phyloP scores from a whole-genome alignment of 371 early-diverging fungal species.

The Nematocida sp. region DNA sequence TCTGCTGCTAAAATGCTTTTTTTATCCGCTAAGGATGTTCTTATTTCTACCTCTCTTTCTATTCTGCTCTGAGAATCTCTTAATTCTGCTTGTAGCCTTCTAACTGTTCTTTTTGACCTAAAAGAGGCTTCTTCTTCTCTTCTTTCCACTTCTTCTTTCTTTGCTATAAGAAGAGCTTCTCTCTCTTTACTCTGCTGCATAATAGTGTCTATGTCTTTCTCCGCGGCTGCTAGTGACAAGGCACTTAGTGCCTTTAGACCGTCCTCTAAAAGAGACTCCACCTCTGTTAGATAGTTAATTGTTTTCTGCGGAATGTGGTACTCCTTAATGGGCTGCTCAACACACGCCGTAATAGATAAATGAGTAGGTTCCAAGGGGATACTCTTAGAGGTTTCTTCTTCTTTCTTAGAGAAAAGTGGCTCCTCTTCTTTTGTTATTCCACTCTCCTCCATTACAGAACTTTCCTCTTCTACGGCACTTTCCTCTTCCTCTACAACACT shows the following conservation, averaged over 20 bases:
- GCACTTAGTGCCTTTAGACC: too few relatives aligned
- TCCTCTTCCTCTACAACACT: neutral
- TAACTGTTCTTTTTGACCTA: neutral
- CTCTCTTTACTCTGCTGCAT: neutral
- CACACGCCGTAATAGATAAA: too few relatives aligned
- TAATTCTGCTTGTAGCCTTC: conserved; percentile 37
- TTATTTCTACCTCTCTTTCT: conserved; percentile 31
- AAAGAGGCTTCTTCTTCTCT: conserved; percentile 14
- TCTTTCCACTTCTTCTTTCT: conserved; percentile 1
- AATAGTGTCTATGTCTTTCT: neutral
- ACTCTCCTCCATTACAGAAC: neutral
- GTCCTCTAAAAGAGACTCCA: too few relatives aligned
- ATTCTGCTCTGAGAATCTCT: conserved; percentile 21
- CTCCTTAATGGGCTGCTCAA: too few relatives aligned
- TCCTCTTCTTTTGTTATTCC: conserved; percentile 2
- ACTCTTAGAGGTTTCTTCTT: too few relatives aligned
- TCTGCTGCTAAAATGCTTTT: conserved; percentile 8
- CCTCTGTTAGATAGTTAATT: too few relatives aligned
- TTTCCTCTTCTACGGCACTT: neutral
- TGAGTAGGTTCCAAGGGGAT: too few relatives aligned
- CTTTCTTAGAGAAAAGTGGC: neutral
- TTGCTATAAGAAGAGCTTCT: too few relatives aligned
- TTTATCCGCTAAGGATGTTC: conserved; percentile 3
- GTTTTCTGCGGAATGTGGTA: too few relatives aligned
- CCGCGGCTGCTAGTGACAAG: too few relatives aligned